Conservation (phyloP, 179 eudicot species). For the Beta lomatogona region DNA sequence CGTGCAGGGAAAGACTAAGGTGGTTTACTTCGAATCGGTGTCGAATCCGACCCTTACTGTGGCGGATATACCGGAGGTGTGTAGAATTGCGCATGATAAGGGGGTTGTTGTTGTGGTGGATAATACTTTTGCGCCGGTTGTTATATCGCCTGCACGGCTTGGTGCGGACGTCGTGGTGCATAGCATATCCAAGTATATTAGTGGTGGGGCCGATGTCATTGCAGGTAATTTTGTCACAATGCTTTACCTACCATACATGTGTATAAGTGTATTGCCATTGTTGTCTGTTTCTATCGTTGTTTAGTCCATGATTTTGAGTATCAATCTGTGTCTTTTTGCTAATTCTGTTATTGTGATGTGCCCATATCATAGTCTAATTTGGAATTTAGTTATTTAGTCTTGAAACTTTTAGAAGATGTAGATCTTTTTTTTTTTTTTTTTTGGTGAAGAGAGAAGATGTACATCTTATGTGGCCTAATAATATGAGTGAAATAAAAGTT, state of each 20-base stretch:
- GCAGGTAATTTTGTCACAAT: constrained; percentile 52
- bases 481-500: too few species aligned
- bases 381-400: too few species aligned
- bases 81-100: constrained; percentile 66
- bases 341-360: too few species aligned
- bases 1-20: constrained; percentile 58
- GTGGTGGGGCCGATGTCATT: constrained; percentile 93
- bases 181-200: constrained; percentile 85
- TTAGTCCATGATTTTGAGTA: neutral
- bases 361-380: too few species aligned
- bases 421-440: too few species aligned
- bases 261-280: neutral
- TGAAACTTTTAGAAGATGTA: too few species aligned
- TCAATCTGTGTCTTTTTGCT: too few species aligned
- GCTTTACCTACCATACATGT: constrained; percentile 13
- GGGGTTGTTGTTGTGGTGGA: constrained; percentile 82
- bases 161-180: constrained; percentile 96
- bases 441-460: too few species aligned
- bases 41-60: constrained; percentile 87
- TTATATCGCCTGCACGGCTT: constrained; percentile 79
- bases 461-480: too few species aligned
- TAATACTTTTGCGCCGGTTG: constrained; percentile 91
- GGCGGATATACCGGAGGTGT: constrained; percentile 75
- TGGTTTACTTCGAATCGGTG: constrained; percentile 76
- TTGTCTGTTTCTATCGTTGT: neutral